Conservation (phyloP, 2,329 filamentous ascomycete genomes). For the Pleomassaria siparia region DNA sequence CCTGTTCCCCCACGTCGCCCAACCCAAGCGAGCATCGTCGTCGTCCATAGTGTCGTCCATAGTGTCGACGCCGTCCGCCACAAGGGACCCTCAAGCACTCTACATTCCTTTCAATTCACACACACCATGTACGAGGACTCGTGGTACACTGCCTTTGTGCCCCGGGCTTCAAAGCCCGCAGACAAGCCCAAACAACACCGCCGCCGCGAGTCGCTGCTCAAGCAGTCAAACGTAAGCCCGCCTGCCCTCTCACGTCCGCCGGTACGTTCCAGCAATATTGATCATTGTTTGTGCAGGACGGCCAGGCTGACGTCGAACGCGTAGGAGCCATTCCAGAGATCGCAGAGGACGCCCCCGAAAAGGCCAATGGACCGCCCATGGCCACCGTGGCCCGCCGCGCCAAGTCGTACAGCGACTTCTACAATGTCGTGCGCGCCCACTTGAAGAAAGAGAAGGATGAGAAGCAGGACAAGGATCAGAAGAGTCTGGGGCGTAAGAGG, state of each 20-base stretch:
- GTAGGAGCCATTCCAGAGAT: constrained; percentile 60
- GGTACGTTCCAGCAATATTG: constrained; percentile 43
- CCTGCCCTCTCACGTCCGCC: constrained; percentile 28
- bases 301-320: constrained; percentile 55
- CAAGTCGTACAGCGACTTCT: constrained; percentile 78
- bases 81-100: background rate
- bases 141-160: constrained; percentile 75
- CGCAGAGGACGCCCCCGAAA: constrained; percentile 57
- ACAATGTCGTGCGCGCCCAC: constrained; percentile 62
- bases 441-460: constrained; percentile 54
- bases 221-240: constrained; percentile 52
- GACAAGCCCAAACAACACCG: constrained; percentile 61
- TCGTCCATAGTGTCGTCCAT: background rate
- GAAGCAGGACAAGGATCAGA: constrained; percentile 50
- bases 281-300: constrained; percentile 52
- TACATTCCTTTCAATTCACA: background rate
- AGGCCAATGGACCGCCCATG: constrained; percentile 63
- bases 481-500: constrained; percentile 40
- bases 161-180: constrained; percentile 59
- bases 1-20: background rate
- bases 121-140: constrained; percentile 75
- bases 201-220: constrained; percentile 68
- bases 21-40: constrained; percentile 5
- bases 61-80: background rate
- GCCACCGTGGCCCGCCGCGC: constrained; percentile 66